Evolutionary conservation across 306 rosid species (phyloP).

Genomic region (Trifolium fragiferum): DNA sequence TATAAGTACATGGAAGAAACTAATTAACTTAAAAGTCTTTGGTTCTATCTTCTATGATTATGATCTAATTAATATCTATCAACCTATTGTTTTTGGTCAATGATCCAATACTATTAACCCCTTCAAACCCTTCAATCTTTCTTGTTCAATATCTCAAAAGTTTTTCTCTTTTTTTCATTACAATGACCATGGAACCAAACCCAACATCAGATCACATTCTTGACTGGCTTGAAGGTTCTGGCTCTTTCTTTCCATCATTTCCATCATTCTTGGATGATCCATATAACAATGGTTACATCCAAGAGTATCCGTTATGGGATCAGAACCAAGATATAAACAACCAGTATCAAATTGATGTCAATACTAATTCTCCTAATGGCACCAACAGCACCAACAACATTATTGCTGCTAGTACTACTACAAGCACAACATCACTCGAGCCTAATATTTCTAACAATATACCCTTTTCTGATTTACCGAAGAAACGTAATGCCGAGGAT

Average conservation of each 20-base stretch:
- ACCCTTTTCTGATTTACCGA: constrained; percentile 56
- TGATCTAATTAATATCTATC: constrained; percentile 26
- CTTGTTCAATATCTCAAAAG: constrained; percentile 21
- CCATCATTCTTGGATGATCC: constrained; percentile 80
- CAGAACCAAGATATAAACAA: constrained; percentile 50
- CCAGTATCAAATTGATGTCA: constrained; percentile 49
- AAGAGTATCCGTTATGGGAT: constrained; percentile 69
- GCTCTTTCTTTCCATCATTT: constrained; percentile 72
- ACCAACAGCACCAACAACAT: constrained; percentile 35
- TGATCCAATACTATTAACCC: constrained; percentile 45
- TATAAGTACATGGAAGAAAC: constrained; percentile 14
- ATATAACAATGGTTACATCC: constrained; percentile 49
- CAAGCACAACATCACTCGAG: constrained; percentile 43
- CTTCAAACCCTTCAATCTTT: constrained; percentile 37
- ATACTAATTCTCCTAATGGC: constrained; percentile 42
- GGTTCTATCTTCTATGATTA: constrained; percentile 30
- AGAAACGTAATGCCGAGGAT: constrained; percentile 62
- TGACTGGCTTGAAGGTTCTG: constrained; percentile 83
- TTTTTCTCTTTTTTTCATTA: constrained; percentile 16
- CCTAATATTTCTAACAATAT: constrained; percentile 39
- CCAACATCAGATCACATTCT: constrained; percentile 67
- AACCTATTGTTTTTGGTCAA: constrained; percentile 54
- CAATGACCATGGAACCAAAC: constrained; percentile 68
- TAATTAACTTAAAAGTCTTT: constrained; percentile 28
- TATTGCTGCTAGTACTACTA: constrained; percentile 28